phyloP scores from a whole-genome alignment of 495 filamentous ascomycete species.

The Aspergillus affinis region DNA sequence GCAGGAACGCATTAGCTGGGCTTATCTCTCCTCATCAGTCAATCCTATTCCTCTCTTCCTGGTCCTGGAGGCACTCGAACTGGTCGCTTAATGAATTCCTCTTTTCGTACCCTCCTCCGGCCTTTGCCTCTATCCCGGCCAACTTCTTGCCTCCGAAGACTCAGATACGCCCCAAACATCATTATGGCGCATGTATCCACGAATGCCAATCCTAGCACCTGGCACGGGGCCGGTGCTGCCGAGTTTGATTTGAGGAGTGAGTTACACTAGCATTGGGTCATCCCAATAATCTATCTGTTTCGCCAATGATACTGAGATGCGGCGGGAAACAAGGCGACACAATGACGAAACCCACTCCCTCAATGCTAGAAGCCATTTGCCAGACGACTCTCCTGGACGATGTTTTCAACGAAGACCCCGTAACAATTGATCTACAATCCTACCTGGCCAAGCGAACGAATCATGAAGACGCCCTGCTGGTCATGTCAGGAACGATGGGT shows the following conservation, averaged over 20 bases:
- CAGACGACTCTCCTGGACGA: slow-evolving; percentile 70
- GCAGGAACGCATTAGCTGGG: neutral
- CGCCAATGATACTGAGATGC: slow-evolving; percentile 7
- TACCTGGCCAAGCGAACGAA: slow-evolving; percentile 68
- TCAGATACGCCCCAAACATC: slow-evolving; percentile 13
- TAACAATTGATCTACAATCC: slow-evolving; percentile 69
- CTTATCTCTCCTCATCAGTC: neutral
- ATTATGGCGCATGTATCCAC: slow-evolving; percentile 29
- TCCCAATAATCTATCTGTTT: neutral
- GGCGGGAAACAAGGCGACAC: slow-evolving; percentile 56
- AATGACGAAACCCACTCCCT: slow-evolving; percentile 77
- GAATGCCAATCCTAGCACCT: slow-evolving; percentile 41
- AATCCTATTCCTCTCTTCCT: neutral
- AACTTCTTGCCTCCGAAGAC: slow-evolving; percentile 1
- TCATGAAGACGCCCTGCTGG: slow-evolving; percentile 69
- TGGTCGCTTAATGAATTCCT: slow-evolving; percentile 15
- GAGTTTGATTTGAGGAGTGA: slow-evolving; percentile 61
- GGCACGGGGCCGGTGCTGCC: slow-evolving; percentile 60
- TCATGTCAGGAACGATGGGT: slow-evolving; percentile 87
- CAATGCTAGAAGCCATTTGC: slow-evolving; percentile 71
- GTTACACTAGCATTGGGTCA: slow-evolving; percentile 12
- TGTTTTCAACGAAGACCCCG: slow-evolving; percentile 79
- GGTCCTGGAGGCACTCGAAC: neutral
- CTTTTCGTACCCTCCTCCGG: slow-evolving; percentile 19
- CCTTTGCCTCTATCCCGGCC: slow-evolving; percentile 9